A percentile compares a stretch with the other conserved stretches of the same genome.
These are phyloP conservation scores for Yamadazyma epiphylla DNA, from an alignment of 1,139 yeast genomes.

Conservation along the genomic window DNA sequence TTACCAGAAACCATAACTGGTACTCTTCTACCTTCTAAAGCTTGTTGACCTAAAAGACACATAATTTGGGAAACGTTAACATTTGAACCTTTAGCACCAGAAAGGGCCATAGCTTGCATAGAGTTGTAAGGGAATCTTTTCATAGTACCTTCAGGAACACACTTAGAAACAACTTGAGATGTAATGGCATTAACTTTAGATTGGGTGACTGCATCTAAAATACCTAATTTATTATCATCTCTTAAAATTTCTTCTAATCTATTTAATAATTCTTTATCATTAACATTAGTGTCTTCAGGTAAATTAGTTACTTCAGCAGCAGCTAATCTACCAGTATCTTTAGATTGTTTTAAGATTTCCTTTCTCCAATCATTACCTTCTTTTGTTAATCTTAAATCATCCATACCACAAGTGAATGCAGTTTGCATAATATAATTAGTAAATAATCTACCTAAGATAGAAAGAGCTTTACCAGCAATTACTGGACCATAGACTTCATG, in stretches of 20 bases:
- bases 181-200: conserved; percentile 90
- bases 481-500: conserved; percentile 94
- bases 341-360: conserved; percentile 72
- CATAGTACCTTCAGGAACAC: conserved; percentile 96
- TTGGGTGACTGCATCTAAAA: conserved; percentile 93
- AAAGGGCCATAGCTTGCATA: conserved; percentile 98
- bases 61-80: conserved; percentile 98
- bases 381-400: conserved; percentile 85
- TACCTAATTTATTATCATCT: conserved; percentile 88
- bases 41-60: conserved; percentile 99
- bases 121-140: conserved; percentile 93
- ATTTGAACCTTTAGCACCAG: conserved; percentile 98
- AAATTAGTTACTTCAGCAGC: conserved; percentile 94
- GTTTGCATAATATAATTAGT: conserved; percentile 90
- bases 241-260: conserved; percentile 93
- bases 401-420: conserved; percentile 99
- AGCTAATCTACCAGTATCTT: conserved; percentile 83
- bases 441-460: conserved; percentile 89
- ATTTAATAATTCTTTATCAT: conserved; percentile 75
- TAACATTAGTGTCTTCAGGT: conserved; percentile 49
- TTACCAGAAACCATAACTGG: conserved; percentile 99
- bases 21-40: conserved; percentile 98
- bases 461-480: conserved; percentile 83
- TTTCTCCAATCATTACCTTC: conserved; percentile 91
- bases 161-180: conserved; percentile 85